These are phyloP conservation scores for Biscogniauxia sp. DNA, from an alignment of 2,329 filamentous ascomycete genomes.

Conservation along the genomic window DNA sequence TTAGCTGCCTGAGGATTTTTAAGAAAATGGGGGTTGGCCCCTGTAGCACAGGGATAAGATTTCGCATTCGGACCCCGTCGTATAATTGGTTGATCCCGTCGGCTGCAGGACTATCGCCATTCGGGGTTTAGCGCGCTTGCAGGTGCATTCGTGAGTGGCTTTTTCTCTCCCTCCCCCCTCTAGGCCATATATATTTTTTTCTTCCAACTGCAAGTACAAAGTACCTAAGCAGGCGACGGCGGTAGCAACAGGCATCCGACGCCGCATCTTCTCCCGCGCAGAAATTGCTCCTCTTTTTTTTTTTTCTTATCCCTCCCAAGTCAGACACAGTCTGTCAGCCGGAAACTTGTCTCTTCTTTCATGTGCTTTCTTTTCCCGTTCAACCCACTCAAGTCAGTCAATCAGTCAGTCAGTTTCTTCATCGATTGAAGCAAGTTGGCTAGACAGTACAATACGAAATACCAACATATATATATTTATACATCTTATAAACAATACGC, in stretches of 20 bases:
- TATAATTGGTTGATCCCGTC: not conserved
- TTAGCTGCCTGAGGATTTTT: not conserved
- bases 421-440: not conserved
- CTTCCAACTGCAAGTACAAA: not conserved
- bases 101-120: not conserved
- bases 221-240: no score
- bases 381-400: not conserved
- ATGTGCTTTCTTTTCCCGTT: not conserved
- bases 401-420: not conserved
- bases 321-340: conserved; percentile 5
- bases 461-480: not conserved
- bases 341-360: not conserved
- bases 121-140: not conserved
- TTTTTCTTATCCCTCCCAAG: conserved; percentile 6
- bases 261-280: conserved; percentile 5
- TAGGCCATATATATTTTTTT: not conserved
- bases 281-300: conserved; percentile 12
- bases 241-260: not conserved
- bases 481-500: no score
- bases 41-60: not conserved
- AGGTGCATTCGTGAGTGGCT: conserved; percentile 18
- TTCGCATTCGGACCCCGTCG: not conserved
- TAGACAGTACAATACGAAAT: not conserved
- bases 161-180: conserved; percentile 8
- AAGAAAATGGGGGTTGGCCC: not conserved